Evolutionary conservation across 768 basidiomycete species (phyloP).

Genomic region (Dioszegia crocea): DNA sequence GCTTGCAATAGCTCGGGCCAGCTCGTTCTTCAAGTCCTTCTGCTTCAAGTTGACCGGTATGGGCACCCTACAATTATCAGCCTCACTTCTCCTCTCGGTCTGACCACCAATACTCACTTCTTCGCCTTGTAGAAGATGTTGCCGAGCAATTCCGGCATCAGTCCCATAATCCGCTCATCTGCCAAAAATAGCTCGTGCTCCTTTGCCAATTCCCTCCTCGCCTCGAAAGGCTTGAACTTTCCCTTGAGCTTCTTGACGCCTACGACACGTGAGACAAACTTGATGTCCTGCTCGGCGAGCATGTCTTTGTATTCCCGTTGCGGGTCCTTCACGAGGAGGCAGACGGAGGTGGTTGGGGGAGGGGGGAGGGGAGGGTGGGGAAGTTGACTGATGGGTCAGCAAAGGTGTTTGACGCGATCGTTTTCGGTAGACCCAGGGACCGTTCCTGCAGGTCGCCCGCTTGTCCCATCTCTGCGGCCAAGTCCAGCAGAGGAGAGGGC

Average conservation of each 20-base stretch:
- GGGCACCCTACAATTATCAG: conserved; percentile 65
- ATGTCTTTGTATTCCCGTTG: conserved; percentile 95
- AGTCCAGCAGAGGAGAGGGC: too few relatives aligned
- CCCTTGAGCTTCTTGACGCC: conserved; percentile 88
- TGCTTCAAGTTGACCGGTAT: conserved; percentile 85
- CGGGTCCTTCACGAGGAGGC: conserved; percentile 91
- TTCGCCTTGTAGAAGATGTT: conserved; percentile 90
- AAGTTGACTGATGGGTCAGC: conserved; percentile 51
- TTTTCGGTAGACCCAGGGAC: too few relatives aligned
- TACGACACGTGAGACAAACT: conserved; percentile 86
- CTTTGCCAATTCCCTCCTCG: conserved; percentile 70
- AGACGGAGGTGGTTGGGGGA: conserved; percentile 78
- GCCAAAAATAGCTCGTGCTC: conserved; percentile 91
- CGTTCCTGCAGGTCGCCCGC: too few relatives aligned
- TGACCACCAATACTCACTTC: conserved; percentile 62
- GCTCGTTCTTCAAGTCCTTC: conserved; percentile 84
- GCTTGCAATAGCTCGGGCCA: conserved; percentile 86
- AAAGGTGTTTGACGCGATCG: too few relatives aligned
- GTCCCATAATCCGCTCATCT: conserved; percentile 81
- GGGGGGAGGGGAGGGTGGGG: conserved; percentile 62
- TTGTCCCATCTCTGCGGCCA: too few relatives aligned
- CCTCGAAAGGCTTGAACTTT: conserved; percentile 63
- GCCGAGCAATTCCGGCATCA: conserved; percentile 80
- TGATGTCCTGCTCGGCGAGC: conserved; percentile 67
- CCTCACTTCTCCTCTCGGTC: not conserved